Conservation (phyloP, 2,329 filamentous ascomycete species). For the Akanthomyces uredinophilus region DNA sequence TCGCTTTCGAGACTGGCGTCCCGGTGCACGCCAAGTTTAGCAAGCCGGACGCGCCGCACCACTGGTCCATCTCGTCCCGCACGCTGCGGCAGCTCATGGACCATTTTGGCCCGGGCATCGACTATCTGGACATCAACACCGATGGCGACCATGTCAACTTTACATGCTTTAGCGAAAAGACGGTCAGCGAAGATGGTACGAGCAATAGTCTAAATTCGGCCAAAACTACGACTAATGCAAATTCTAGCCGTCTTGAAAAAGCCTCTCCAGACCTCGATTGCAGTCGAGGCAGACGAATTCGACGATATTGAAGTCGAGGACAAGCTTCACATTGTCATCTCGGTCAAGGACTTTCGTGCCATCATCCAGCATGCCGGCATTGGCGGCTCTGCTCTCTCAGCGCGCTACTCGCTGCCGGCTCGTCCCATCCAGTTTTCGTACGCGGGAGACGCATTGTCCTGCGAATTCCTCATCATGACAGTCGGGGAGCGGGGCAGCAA, state of each 20-base stretch:
- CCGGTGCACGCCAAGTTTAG: slow-evolving; percentile 74
- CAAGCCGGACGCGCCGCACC: slow-evolving; percentile 57
- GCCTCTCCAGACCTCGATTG: slow-evolving; percentile 73
- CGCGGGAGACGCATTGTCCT: slow-evolving; percentile 60
- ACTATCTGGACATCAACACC: slow-evolving; percentile 73
- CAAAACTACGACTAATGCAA: slow-evolving; percentile 13
- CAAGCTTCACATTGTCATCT: slow-evolving; percentile 72
- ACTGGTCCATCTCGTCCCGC: slow-evolving; percentile 67
- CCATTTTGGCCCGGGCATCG: slow-evolving; percentile 74
- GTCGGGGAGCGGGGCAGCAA: slow-evolving; percentile 59
- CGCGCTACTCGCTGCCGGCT: slow-evolving; percentile 65
- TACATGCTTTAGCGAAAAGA: slow-evolving; percentile 77
- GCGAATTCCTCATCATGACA: slow-evolving; percentile 79
- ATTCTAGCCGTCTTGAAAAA: slow-evolving; percentile 67
- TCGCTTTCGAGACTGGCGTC: slow-evolving; percentile 70
- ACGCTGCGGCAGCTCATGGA: slow-evolving; percentile 72
- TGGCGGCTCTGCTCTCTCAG: slow-evolving; percentile 59
- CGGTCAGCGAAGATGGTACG: slow-evolving; percentile 54
- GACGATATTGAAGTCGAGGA: slow-evolving; percentile 69
- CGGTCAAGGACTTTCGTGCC: slow-evolving; percentile 76
- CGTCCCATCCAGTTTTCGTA: slow-evolving; percentile 71
- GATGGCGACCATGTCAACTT: slow-evolving; percentile 71
- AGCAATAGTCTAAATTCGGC: not conserved
- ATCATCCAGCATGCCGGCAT: slow-evolving; percentile 72
- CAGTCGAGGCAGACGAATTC: slow-evolving; percentile 71